These are phyloP conservation scores for Phragmites australis DNA, from an alignment of 176 grass and related monocot species.

Conservation along the genomic window DNA sequence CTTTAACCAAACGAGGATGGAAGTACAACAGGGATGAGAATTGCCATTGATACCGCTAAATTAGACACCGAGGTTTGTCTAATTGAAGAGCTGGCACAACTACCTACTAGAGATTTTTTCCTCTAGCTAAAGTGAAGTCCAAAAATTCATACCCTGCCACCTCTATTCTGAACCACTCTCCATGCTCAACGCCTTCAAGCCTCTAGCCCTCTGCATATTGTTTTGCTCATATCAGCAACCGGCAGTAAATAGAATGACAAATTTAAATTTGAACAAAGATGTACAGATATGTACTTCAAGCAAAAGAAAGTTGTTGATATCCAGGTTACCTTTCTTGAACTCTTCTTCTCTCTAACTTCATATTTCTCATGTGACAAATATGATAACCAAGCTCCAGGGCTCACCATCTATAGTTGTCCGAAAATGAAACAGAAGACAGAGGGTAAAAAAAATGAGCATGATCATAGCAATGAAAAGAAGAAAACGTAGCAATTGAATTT, in stretches of 20 bases:
- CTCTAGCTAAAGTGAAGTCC: slow-evolving; percentile 9
- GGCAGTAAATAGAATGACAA: not conserved
- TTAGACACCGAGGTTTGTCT: slow-evolving; percentile 35
- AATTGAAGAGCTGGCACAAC: slow-evolving; percentile 19
- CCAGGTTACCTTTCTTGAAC: slow-evolving; percentile 71
- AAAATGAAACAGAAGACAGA: slow-evolving; percentile 7
- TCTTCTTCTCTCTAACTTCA: slow-evolving; percentile 97
- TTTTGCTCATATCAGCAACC: not conserved
- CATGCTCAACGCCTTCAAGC: slow-evolving; percentile 91
- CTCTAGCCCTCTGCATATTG: slow-evolving; percentile 74
- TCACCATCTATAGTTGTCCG: slow-evolving; percentile 59
- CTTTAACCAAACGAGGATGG: not conserved
- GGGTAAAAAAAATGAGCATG: not conserved
- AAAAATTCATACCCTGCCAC: slow-evolving; percentile 14
- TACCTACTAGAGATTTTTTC: slow-evolving; percentile 13
- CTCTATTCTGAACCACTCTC: slow-evolving; percentile 90
- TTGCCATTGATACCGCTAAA: slow-evolving; percentile 3
- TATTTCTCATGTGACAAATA: slow-evolving; percentile 96
- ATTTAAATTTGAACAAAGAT: not conserved
- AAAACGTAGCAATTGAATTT: not conserved
- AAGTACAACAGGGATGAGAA: slow-evolving; percentile 12
- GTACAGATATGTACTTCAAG: not conserved
- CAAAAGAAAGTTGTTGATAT: not conserved
- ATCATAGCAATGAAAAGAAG: not conserved
- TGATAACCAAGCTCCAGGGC: slow-evolving; percentile 90